phyloP scores from a whole-genome alignment of 352 stramenopile species.

The Elongisporangium prolatum region DNA sequence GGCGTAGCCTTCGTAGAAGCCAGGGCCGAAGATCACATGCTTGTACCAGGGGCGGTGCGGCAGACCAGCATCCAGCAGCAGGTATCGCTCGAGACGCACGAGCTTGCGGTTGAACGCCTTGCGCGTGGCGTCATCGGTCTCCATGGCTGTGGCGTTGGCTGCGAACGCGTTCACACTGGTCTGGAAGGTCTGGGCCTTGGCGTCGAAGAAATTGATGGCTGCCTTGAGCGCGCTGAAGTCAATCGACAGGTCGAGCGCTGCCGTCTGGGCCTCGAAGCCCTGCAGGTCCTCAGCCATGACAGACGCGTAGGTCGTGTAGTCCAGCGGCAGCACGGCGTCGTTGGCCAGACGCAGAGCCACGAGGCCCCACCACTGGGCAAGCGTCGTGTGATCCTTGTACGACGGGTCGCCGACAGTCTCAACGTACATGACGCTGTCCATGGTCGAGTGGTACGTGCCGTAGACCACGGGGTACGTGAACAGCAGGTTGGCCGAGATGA shows the following conservation, averaged over 20 bases:
- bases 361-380: constrained; percentile 52
- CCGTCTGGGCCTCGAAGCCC: constrained; percentile 5
- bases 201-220: constrained; percentile 17
- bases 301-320: constrained; percentile 35
- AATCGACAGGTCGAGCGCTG: constrained; percentile 2
- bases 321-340: constrained; percentile 36
- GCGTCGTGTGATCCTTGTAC: constrained; percentile 41
- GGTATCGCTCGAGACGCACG: constrained; percentile 26
- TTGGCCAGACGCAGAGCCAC: constrained; percentile 46
- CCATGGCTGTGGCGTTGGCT: constrained; percentile 1
- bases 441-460: constrained; percentile 72
- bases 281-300: constrained; percentile 30
- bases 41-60: constrained; percentile 43
- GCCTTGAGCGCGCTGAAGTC: constrained; percentile 13
- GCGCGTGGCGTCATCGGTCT: constrained; percentile 33
- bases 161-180: constrained; percentile 6
- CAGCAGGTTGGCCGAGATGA: constrained; percentile 65
- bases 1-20: constrained; percentile 47
- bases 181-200: constrained; percentile 10
- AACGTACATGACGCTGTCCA: constrained; percentile 77
- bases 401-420: constrained; percentile 50
- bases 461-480: constrained; percentile 29
- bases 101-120: constrained; percentile 14
- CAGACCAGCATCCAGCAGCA: constrained; percentile 24
- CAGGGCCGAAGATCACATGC: constrained; percentile 46